These are phyloP conservation scores for Phytophthora constricta DNA, from an alignment of 352 stramenopile species.

Conservation along the genomic window DNA sequence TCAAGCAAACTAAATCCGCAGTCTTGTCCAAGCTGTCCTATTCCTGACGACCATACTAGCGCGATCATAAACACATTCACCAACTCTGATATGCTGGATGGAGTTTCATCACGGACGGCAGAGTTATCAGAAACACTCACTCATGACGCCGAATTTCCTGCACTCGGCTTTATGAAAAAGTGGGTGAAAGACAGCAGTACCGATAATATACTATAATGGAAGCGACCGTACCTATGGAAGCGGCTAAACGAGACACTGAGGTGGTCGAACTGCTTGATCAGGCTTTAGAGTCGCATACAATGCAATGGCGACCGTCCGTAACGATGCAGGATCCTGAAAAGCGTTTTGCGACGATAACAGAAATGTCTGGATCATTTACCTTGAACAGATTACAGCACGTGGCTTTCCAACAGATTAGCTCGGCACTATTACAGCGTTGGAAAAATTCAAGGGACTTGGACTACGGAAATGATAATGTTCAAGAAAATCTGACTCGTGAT, in stretches of 20 bases:
- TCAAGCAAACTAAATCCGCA: neutral
- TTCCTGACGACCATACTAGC: no score
- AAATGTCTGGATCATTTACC: neutral
- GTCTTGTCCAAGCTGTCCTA: no score
- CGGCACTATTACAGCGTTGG: slow-evolving; percentile 2
- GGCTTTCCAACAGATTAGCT: neutral
- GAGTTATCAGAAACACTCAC: no score
- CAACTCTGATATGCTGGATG: no score
- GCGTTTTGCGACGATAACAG: neutral
- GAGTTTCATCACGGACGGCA: no score
- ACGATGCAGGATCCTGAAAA: neutral
- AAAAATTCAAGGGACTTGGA: neutral
- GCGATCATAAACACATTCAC: no score
- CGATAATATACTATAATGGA: neutral
- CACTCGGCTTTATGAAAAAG: neutral
- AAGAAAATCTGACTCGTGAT: neutral
- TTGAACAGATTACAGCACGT: slow-evolving; percentile 3
- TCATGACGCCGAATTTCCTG: neutral
- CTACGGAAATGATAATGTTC: neutral
- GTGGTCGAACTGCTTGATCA: slow-evolving; percentile 3
- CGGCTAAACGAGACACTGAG: neutral
- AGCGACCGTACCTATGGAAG: neutral
- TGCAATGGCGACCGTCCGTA: neutral
- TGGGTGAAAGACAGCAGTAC: neutral
- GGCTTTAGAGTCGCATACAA: neutral